phyloP scores from a whole-genome alignment of 2,329 filamentous ascomycete genomes.

The Dactylonectria estremocensis region DNA sequence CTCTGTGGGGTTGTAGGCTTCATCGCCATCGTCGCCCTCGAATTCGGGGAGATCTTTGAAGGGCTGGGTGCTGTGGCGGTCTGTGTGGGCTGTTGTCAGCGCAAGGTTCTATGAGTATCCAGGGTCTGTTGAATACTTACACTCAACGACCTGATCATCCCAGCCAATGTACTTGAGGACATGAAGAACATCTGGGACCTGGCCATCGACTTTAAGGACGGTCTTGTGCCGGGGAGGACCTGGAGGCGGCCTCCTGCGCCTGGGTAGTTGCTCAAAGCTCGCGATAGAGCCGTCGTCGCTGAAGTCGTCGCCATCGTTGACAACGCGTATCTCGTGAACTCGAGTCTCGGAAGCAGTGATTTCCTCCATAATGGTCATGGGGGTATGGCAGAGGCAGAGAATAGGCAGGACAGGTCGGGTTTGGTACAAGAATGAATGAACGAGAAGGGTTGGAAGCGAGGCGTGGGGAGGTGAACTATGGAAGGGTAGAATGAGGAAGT shows the following conservation, averaged over 20 bases:
- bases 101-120: background rate
- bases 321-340: constrained; percentile 28
- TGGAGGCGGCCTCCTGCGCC: background rate
- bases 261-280: constrained; percentile 43
- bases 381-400: background rate
- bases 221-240: constrained; percentile 13
- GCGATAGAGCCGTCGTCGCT: constrained; percentile 38
- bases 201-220: constrained; percentile 50
- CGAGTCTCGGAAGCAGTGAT: constrained; percentile 10
- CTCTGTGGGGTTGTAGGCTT: constrained; percentile 34
- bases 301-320: constrained; percentile 30
- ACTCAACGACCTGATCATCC: constrained; percentile 53
- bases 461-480: background rate
- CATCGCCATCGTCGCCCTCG: constrained; percentile 44
- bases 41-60: constrained; percentile 54
- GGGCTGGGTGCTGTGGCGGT: constrained; percentile 56
- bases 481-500: background rate
- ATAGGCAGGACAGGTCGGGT: background rate
- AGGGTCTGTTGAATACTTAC: constrained; percentile 47
- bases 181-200: constrained; percentile 60
- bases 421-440: background rate
- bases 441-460: background rate
- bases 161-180: constrained; percentile 58
- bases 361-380: constrained; percentile 35
- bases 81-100: constrained; percentile 46